Conservation (phyloP, 768 basidiomycete species). For the Pleurotus cornucopiae region DNA sequence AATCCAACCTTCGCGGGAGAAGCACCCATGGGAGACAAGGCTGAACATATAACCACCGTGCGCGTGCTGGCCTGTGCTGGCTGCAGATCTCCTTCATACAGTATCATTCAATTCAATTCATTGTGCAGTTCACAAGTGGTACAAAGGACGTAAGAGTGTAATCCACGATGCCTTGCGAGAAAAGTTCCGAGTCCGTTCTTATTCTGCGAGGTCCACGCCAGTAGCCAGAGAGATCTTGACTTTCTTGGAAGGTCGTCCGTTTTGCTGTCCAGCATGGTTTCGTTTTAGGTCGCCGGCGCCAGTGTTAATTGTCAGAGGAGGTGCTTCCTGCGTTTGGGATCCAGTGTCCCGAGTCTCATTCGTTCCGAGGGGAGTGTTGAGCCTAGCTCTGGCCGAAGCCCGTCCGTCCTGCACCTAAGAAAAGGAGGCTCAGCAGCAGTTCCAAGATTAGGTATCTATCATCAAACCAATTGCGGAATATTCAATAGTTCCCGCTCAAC, state of each 20-base stretch:
- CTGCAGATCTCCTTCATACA: no score
- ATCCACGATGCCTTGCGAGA: neutral
- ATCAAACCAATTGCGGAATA: conserved; percentile 51
- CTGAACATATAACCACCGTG: no score
- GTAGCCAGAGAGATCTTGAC: conserved; percentile 68
- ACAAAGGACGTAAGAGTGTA: neutral
- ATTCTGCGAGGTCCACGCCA: conserved; percentile 76
- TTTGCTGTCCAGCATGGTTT: conserved; percentile 31
- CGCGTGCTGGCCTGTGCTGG: no score
- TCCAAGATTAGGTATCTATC: no score
- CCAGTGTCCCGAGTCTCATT: neutral
- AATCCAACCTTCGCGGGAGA: conserved; percentile 7
- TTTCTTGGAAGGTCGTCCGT: conserved; percentile 47
- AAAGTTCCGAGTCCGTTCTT: conserved; percentile 6
- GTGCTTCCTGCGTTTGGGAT: conserved; percentile 13
- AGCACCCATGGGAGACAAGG: neutral
- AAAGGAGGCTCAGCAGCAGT: no score
- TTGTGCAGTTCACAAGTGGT: no score
- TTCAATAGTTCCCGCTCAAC: conserved; percentile 61
- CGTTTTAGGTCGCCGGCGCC: conserved; percentile 14
- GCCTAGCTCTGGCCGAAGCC: neutral
- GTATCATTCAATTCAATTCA: no score
- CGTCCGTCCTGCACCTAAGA: no score
- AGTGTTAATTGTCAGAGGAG: neutral
- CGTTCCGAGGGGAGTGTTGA: neutral